phyloP scores from a whole-genome alignment of 495 filamentous ascomycete species.

The Daldinia childiae region DNA sequence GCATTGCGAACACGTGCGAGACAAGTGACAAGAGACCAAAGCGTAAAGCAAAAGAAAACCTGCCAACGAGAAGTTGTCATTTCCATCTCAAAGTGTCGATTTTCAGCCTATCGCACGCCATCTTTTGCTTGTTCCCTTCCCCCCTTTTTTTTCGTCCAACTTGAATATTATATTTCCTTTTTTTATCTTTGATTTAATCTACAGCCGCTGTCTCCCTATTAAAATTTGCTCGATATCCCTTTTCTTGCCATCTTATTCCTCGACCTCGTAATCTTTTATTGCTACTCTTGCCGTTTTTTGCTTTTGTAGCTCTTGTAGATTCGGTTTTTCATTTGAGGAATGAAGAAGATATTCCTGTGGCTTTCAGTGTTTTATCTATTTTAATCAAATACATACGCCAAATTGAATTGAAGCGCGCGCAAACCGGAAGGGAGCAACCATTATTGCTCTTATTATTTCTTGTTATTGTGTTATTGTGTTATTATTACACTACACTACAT shows the following conservation, averaged over 20 bases:
- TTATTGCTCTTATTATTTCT: conserved; percentile 1
- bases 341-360: conserved; percentile 23
- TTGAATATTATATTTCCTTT: conserved; percentile 13
- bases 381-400: conserved; percentile 16
- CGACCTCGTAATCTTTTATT: conserved; percentile 25
- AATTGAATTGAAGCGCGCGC: conserved; percentile 20
- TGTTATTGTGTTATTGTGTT: neutral
- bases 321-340: conserved; percentile 16
- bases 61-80: conserved; percentile 24
- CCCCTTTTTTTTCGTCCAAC: conserved; percentile 37
- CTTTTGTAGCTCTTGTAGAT: conserved; percentile 12
- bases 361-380: conserved; percentile 40
- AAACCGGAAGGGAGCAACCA: conserved; percentile 8
- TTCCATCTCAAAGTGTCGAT: conserved; percentile 6
- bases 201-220: conserved; percentile 33
- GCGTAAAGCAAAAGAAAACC: conserved; percentile 9
- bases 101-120: conserved; percentile 31
- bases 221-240: conserved; percentile 7
- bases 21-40: conserved; percentile 17
- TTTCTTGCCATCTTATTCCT: neutral
- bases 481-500: conserved; percentile 15
- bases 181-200: conserved; percentile 24
- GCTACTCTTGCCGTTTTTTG: neutral
- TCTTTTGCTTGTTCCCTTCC: conserved; percentile 15
- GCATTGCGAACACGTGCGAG: conserved; percentile 38